phyloP scores from a whole-genome alignment of 192 early-diverging fungal species.

The Coemansia sp. region DNA sequence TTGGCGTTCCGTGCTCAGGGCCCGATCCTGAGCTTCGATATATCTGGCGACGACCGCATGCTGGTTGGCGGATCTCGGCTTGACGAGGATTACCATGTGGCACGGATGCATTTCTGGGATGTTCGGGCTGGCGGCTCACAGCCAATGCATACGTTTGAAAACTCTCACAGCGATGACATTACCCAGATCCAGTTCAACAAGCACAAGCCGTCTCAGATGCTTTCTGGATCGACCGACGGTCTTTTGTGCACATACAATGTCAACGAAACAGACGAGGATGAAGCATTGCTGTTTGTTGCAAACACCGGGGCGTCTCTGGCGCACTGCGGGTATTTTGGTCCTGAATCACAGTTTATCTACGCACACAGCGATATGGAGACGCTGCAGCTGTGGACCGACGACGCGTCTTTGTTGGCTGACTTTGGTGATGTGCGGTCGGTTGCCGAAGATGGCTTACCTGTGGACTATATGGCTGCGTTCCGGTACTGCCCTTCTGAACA shows the following conservation, averaged over 20 bases:
- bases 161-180: conserved; percentile 77
- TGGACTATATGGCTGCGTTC: conserved; percentile 87
- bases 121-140: conserved; percentile 19
- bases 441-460: conserved; percentile 42
- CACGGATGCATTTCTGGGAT: conserved; percentile 40
- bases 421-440: conserved; percentile 82
- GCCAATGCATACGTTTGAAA: conserved; percentile 33
- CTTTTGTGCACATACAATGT: conserved; percentile 75
- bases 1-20: conserved; percentile 26
- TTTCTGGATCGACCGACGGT: conserved; percentile 74
- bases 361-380: conserved; percentile 90
- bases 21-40: conserved; percentile 61
- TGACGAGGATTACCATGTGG: conserved; percentile 19
- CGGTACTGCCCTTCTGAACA: conserved; percentile 66
- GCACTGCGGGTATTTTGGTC: conserved; percentile 90
- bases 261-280: conserved; percentile 79
- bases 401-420: conserved; percentile 55
- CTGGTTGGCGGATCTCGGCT: conserved; percentile 37
- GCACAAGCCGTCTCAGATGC: conserved; percentile 51
- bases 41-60: conserved; percentile 26
- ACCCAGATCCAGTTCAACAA: conserved; percentile 74
- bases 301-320: conserved; percentile 83
- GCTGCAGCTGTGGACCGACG: conserved; percentile 70
- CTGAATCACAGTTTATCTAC: conserved; percentile 84
- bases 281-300: conserved; percentile 77